Conservation (phyloP, 1,284 basidiomycete species). For the Amylostereum chailletii region DNA sequence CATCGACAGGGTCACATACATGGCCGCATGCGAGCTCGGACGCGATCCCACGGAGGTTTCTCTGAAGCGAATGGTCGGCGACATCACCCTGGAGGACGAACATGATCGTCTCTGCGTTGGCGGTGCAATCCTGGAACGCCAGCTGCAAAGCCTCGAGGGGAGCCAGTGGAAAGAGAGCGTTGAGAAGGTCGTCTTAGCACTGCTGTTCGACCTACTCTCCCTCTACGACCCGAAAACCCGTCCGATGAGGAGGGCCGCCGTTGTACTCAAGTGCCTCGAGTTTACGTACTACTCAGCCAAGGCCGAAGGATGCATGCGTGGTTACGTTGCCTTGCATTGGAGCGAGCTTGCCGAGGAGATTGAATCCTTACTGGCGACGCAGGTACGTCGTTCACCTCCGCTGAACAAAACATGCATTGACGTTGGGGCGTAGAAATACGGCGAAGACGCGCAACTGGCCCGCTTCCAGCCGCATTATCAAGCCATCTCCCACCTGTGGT, state of each 20-base stretch:
- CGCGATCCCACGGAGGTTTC: constrained; percentile 39
- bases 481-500: constrained; percentile 50
- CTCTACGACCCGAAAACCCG: constrained; percentile 38
- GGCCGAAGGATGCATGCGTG: constrained; percentile 6
- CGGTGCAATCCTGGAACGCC: constrained; percentile 54
- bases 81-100: not conserved
- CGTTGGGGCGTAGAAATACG: constrained; percentile 24
- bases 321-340: not conserved
- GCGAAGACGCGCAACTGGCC: constrained; percentile 29
- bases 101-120: constrained; percentile 20
- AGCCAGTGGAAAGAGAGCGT: constrained; percentile 49
- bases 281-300: constrained; percentile 37
- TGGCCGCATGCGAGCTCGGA: constrained; percentile 56
- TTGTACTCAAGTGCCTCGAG: constrained; percentile 43
- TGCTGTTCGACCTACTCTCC: constrained; percentile 41
- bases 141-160: constrained; percentile 43
- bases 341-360: constrained; percentile 34
- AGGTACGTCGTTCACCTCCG: constrained; percentile 26
- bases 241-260: constrained; percentile 46
- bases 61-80: constrained; percentile 20
- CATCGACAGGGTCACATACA: constrained; percentile 57
- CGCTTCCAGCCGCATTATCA: constrained; percentile 37
- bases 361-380: constrained; percentile 26
- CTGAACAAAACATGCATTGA: not conserved
- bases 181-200: constrained; percentile 23